Evolutionary conservation across 2,329 filamentous ascomycete genomes (phyloP).

Genomic region (Ascosphaera apis): DNA sequence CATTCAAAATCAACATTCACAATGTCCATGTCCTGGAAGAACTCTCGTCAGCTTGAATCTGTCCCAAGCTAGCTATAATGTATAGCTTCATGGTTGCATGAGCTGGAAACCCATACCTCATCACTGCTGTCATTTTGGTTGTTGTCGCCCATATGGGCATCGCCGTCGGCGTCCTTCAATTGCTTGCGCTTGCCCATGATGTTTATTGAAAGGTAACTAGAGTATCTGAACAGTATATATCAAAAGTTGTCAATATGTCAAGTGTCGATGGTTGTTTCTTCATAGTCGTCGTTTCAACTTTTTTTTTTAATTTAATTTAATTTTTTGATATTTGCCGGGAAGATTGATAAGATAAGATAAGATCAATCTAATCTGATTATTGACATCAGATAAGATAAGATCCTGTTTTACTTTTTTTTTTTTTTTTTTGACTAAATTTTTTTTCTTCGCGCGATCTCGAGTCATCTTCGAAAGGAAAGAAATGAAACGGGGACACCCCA

Average conservation of each 20-base stretch:
- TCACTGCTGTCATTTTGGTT: constrained; percentile 18
- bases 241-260: too few species aligned
- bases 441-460: too few species aligned
- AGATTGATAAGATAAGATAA: not conserved
- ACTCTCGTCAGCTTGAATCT: constrained; percentile 3
- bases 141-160: constrained; percentile 20
- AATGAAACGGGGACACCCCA: too few species aligned
- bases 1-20: constrained; percentile 96
- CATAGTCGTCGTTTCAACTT: too few species aligned
- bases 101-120: constrained; percentile 5
- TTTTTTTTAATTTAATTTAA: not conserved
- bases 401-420: not conserved
- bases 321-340: not conserved
- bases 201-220: too few species aligned
- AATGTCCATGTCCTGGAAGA: constrained; percentile 55
- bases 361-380: too few species aligned
- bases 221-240: too few species aligned
- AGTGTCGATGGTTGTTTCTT: too few species aligned
- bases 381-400: not conserved
- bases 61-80: not conserved
- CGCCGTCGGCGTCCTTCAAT: constrained; percentile 22
- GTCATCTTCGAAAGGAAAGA: too few species aligned
- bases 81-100: too few species aligned
- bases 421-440: too few species aligned
- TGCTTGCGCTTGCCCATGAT: constrained; percentile 30